phyloP scores from a whole-genome alignment of 2,329 filamentous ascomycete species.

The Talaromyces sp. region DNA sequence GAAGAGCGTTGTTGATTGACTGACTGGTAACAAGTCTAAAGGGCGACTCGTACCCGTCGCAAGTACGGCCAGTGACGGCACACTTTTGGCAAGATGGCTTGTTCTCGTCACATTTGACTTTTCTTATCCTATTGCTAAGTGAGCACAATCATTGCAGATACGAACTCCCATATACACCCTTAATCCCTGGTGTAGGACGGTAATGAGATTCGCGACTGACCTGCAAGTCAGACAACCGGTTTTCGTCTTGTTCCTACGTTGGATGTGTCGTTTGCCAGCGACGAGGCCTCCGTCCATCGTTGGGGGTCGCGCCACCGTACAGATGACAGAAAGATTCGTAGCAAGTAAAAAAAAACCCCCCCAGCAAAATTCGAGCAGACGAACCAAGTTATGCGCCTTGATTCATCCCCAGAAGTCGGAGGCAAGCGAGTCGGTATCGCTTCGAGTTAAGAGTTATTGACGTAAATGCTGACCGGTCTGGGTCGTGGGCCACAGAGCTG shows the following conservation, averaged over 20 bases:
- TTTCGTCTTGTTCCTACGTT: conserved; percentile 8
- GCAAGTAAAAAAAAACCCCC: background rate
- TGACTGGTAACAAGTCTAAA: conserved; percentile 1
- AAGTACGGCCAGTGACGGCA: conserved; percentile 8
- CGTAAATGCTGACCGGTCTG: too few relatives aligned
- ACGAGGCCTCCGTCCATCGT: background rate
- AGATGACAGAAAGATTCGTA: background rate
- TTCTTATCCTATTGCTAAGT: conserved; percentile 1
- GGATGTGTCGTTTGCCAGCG: background rate
- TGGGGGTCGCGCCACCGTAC: background rate
- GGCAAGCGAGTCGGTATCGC: too few relatives aligned
- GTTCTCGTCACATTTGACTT: conserved; percentile 8
- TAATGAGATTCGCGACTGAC: background rate
- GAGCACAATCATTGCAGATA: background rate
- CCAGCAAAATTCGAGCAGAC: background rate
- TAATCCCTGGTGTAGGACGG: background rate
- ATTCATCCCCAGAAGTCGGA: too few relatives aligned
- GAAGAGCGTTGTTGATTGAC: background rate
- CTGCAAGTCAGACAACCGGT: conserved; percentile 8
- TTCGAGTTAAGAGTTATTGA: too few relatives aligned
- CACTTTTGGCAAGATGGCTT: conserved; percentile 9
- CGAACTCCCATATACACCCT: background rate
- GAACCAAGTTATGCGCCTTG: background rate
- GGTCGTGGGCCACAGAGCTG: too few relatives aligned
- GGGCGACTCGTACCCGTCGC: conserved; percentile 6